Evolutionary conservation across 495 filamentous ascomycete genomes (phyloP).

Genomic region (Alectoria sarmentosa): DNA sequence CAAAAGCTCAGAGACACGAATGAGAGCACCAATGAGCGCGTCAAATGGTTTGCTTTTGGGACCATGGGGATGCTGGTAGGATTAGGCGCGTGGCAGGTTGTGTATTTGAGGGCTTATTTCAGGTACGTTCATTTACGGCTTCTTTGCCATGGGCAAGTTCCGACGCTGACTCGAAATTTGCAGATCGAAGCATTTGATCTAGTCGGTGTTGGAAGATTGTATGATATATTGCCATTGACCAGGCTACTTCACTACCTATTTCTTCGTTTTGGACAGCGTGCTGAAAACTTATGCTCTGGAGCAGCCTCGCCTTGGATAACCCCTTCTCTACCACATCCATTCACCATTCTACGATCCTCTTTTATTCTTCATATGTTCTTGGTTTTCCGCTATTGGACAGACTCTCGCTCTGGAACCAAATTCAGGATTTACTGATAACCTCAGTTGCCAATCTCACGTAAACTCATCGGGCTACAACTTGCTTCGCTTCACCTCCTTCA

Average conservation of each 20-base stretch:
- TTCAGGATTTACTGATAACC: neutral
- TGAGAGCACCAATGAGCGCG: constrained; percentile 97
- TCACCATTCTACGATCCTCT: neutral
- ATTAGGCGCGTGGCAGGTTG: constrained; percentile 92
- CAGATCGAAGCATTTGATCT: constrained; percentile 83
- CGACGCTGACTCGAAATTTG: constrained; percentile 10
- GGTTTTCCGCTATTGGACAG: neutral
- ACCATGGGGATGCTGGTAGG: constrained; percentile 91
- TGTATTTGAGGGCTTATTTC: constrained; percentile 97
- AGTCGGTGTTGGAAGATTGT: constrained; percentile 18
- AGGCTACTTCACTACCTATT: neutral
- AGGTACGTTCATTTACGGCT: constrained; percentile 45
- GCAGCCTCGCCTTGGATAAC: neutral
- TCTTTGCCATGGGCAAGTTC: neutral
- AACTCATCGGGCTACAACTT: neutral
- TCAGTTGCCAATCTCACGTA: neutral
- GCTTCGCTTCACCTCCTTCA: neutral
- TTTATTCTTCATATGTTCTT: neutral
- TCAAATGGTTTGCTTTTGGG: constrained; percentile 96
- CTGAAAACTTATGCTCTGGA: no score
- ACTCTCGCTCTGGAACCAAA: neutral
- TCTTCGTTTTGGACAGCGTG: neutral
- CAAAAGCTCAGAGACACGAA: constrained; percentile 97
- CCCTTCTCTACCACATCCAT: neutral
- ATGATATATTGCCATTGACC: neutral